phyloP scores from a whole-genome alignment of 352 stramenopile genomes.

The Thraustochytrium sp. region DNA sequence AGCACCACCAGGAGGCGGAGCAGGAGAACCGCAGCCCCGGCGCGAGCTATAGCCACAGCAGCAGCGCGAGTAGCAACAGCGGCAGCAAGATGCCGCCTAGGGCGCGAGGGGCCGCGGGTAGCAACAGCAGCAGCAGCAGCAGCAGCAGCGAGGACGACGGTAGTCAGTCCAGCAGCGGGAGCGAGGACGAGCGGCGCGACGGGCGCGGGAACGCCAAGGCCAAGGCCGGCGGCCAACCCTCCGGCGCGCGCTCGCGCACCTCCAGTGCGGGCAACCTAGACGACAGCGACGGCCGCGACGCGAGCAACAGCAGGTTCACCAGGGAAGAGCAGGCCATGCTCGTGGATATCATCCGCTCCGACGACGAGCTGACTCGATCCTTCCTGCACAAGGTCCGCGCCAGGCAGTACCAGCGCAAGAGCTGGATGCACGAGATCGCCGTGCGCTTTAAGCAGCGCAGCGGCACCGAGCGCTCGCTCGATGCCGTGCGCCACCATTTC shows the following conservation, averaged over 20 bases:
- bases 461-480: slow-evolving; percentile 8
- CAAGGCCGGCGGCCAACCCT: not conserved
- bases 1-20: too few relatives aligned
- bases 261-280: not conserved
- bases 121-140: not conserved
- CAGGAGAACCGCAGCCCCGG: too few relatives aligned
- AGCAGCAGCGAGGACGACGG: not conserved
- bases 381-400: slow-evolving; percentile 27
- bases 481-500: slow-evolving; percentile 37
- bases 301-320: not conserved
- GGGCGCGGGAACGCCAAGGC: not conserved
- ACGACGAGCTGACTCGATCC: slow-evolving; percentile 18
- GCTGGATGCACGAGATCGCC: slow-evolving; percentile 40
- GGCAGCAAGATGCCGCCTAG: too few relatives aligned
- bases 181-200: not conserved
- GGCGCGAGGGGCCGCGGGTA: too few relatives aligned
- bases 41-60: too few relatives aligned
- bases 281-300: not conserved
- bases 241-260: not conserved
- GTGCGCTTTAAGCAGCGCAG: slow-evolving; percentile 26
- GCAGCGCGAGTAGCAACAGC: too few relatives aligned
- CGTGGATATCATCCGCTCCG: slow-evolving; percentile 2
- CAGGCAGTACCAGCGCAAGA: slow-evolving; percentile 15
- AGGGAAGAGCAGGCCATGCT: slow-evolving; percentile 20
- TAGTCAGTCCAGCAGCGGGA: not conserved